Conservation (phyloP, 805 yeast species). For the Yarrowia hollandica region DNA sequence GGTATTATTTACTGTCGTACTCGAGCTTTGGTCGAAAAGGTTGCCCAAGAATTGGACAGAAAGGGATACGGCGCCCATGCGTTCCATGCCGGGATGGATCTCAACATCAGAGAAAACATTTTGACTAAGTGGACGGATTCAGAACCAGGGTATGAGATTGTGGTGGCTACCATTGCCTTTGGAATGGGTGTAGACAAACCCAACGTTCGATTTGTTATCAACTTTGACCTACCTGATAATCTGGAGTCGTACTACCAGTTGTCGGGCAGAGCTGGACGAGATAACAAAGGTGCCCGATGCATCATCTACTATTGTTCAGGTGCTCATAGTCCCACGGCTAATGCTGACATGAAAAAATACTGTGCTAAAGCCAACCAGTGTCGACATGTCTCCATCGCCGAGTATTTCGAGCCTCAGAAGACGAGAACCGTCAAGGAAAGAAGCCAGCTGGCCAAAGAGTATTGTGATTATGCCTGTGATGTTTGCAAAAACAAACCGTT, state of each 20-base stretch:
- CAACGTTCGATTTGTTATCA: conserved; percentile 87
- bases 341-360: conserved; percentile 27
- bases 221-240: conserved; percentile 80
- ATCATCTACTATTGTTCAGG: conserved; percentile 61
- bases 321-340: conserved; percentile 5
- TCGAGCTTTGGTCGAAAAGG: conserved; percentile 78
- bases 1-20: conserved; percentile 95
- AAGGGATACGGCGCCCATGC: conserved; percentile 66
- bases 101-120: conserved; percentile 69
- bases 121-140: conserved; percentile 83
- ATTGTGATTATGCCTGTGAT: conserved; percentile 35
- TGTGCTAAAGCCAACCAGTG: conserved; percentile 31
- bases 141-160: conserved; percentile 55
- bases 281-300: conserved; percentile 79
- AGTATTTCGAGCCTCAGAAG: conserved; percentile 33
- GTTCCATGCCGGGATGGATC: conserved; percentile 78
- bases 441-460: conserved; percentile 12
- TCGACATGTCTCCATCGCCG: conserved; percentile 34
- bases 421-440: conserved; percentile 10
- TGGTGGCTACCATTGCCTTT: conserved; percentile 96
- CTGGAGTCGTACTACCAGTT: conserved; percentile 96
- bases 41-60: conserved; percentile 58
- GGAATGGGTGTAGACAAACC: conserved; percentile 99
- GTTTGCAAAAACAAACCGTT: conserved; percentile 32
- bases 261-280: conserved; percentile 98